These are phyloP conservation scores for Mortierella hygrophila DNA, from an alignment of 192 early-diverging fungal genomes.

Conservation along the genomic window DNA sequence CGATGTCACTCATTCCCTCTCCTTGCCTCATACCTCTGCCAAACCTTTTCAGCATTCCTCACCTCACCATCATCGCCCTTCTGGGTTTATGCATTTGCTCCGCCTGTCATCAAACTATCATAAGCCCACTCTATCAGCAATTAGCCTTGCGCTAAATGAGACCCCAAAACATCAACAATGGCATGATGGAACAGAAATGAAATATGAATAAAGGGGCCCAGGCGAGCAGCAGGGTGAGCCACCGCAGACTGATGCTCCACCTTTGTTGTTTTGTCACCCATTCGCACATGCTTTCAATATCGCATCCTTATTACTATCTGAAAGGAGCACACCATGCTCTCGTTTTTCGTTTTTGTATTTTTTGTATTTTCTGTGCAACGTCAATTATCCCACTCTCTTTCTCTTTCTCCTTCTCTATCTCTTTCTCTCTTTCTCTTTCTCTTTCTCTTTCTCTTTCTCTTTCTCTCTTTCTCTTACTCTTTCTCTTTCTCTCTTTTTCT, in stretches of 20 bases:
- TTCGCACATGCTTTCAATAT: slow-evolving; percentile 5
- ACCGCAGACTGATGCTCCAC: background rate
- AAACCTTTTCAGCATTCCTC: too few relatives aligned
- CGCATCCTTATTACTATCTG: background rate
- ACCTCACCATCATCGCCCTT: too few relatives aligned
- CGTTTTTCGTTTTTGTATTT: background rate
- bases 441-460: background rate
- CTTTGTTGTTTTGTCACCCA: background rate
- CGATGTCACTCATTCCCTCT: too few relatives aligned
- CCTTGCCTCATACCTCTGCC: too few relatives aligned
- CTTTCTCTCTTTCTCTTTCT: background rate
- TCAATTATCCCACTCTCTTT: background rate
- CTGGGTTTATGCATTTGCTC: background rate
- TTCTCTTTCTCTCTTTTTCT: background rate
- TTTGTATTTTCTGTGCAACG: background rate
- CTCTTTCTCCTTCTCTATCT: too few relatives aligned
- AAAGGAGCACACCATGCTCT: background rate
- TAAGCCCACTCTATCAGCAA: background rate
- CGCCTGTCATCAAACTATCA: background rate
- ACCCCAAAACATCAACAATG: background rate
- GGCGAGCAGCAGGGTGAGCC: background rate
- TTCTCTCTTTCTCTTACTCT: background rate
- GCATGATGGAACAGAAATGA: background rate
- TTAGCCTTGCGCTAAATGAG: background rate
- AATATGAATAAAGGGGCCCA: background rate